Evolutionary conservation across 495 filamentous ascomycete species (phyloP).

Genomic region (Aspergillus funiculosus): DNA sequence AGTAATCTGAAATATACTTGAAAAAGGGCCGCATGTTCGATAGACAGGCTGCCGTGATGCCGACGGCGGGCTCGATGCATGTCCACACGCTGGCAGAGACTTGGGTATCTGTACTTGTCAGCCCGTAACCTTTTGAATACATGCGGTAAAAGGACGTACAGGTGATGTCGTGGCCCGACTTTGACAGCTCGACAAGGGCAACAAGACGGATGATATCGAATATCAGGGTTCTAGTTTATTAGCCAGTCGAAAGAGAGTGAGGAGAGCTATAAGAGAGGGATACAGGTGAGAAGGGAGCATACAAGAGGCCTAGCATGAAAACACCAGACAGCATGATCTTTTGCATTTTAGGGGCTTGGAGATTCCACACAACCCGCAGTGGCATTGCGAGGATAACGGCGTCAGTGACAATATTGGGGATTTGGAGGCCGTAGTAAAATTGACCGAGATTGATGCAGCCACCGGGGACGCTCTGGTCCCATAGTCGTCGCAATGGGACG

Average conservation of each 20-base stretch:
- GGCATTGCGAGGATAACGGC: slow-evolving; percentile 44
- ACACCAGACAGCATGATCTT: slow-evolving; percentile 37
- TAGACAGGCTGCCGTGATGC: slow-evolving; percentile 31
- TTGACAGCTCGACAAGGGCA: slow-evolving; percentile 22
- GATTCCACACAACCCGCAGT: slow-evolving; percentile 40
- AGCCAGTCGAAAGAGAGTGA: too few species aligned
- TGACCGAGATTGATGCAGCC: slow-evolving; percentile 30
- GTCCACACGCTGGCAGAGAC: slow-evolving; percentile 32
- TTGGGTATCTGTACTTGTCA: slow-evolving; percentile 23
- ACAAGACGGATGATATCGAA: slow-evolving; percentile 31
- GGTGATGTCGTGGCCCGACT: slow-evolving; percentile 25
- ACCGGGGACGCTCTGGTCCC: slow-evolving; percentile 21
- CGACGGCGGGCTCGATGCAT: slow-evolving; percentile 33
- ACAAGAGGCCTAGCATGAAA: slow-evolving; percentile 39
- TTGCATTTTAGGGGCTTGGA: slow-evolving; percentile 35
- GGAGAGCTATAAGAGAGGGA: too few species aligned
- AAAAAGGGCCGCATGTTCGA: slow-evolving; percentile 34
- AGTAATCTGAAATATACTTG: slow-evolving; percentile 6
- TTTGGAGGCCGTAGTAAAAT: slow-evolving; percentile 36
- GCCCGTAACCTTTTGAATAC: neutral
- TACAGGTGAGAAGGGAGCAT: too few species aligned
- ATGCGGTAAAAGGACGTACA: slow-evolving; percentile 8
- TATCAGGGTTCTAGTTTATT: slow-evolving; percentile 26
- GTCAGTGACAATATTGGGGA: slow-evolving; percentile 43
- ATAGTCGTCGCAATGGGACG: slow-evolving; percentile 30